Evolutionary conservation across 164 flowering plant genomes (phyloP).

Genomic region (Aristolochia contorta): DNA sequence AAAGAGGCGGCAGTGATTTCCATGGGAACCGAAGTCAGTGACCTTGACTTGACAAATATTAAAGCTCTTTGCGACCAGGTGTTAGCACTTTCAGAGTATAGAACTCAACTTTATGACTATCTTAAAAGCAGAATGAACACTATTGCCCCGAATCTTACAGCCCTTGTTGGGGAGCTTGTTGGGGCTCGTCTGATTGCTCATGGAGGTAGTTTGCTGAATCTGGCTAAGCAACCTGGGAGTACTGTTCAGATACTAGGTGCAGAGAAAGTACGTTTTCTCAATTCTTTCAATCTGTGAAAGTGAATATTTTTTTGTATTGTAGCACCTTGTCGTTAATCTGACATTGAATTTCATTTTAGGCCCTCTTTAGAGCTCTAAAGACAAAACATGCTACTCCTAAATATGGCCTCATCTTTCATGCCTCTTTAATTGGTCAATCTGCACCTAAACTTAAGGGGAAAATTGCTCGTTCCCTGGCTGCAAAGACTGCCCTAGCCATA

Average conservation of each 20-base stretch:
- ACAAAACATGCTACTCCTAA: constrained; percentile 93
- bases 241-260: constrained; percentile 95
- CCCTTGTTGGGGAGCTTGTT: constrained; percentile 90
- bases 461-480: constrained; percentile 86
- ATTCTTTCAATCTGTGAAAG: no score
- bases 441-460: constrained; percentile 87
- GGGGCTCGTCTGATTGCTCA: constrained; percentile 94
- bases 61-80: constrained; percentile 84
- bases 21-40: constrained; percentile 94
- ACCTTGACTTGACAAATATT: constrained; percentile 75
- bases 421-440: constrained; percentile 92
- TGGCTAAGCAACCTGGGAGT: constrained; percentile 92
- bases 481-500: constrained; percentile 78
- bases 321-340: background rate
- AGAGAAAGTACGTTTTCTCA: constrained; percentile 32
- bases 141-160: constrained; percentile 85
- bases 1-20: constrained; percentile 84
- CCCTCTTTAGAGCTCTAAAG: constrained; percentile 90
- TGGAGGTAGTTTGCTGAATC: constrained; percentile 88
- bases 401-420: constrained; percentile 92
- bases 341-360: constrained; percentile 14
- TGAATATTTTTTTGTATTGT: no score
- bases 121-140: constrained; percentile 80
- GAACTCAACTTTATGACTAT: constrained; percentile 82
- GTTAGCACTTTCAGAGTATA: constrained; percentile 70